Base-by-base conservation (phyloP, 306 rosid genomes). In the Pyrus pyrifolia region DNA sequence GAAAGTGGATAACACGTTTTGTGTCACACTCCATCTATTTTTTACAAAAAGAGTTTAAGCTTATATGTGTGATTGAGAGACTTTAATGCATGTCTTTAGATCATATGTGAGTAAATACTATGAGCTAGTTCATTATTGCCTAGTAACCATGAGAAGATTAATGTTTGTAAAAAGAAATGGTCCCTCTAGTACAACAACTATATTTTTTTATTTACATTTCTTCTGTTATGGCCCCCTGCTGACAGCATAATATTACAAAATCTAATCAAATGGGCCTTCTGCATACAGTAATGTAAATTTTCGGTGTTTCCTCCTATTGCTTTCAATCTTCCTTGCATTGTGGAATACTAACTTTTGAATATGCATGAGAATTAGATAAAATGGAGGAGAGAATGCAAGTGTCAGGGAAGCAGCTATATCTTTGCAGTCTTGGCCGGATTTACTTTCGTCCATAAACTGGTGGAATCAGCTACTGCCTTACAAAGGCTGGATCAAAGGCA, bases 381-480 rank as follows among this genome's bases (percentile, higher is more conserved):
- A 75, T 70, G 86, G 70, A 86, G 90, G 66, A 58, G 79, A 75
- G 70, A 63, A 82, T 75, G 55, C 53, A 76, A 31, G 70, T 81
- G 66, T 77, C 69, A 76, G 68, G 79, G 81, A 55, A 85, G 82
- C 83, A 69, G 80, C 78, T 84, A 88, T 66, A 25, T 79, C 51
- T 86, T 69, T 79, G 81, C 78, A 45, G 65, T 90, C 55, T 81
- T 92, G 79, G 35, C 87, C 52, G 97, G 92, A n/a, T 81, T 62
- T 86, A 64, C 78, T 90, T 77, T 86, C 96, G 23, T 81, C 97
- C 80, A 63, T 82, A 72, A 72, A 82, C 92, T 30, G 92, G 97
- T 73, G 97, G 93, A 77, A 69, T 87, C 61, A 90, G 88, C 86
- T 88, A 81, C 78, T 87, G 96, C 83, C 91, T 92, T 67, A 88